Evolutionary conservation across 805 yeast species (phyloP).

Genomic region (Lipomyces kockii): DNA sequence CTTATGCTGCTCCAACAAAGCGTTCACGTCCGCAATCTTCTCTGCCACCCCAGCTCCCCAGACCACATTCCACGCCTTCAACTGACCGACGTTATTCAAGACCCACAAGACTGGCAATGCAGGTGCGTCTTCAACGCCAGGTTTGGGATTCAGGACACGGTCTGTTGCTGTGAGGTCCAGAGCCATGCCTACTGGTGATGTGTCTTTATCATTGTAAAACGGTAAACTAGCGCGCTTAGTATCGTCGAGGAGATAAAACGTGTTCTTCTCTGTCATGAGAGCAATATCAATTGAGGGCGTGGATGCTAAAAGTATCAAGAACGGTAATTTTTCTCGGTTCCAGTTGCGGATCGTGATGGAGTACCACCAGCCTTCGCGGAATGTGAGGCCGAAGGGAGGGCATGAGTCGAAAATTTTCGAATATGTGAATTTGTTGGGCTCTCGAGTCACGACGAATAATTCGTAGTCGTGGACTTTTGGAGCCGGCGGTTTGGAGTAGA

Average conservation of each 20-base stretch:
- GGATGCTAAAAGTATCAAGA: conserved; percentile 57
- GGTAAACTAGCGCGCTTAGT: conserved; percentile 76
- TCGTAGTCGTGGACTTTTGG: conserved; percentile 37
- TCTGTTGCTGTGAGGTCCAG: conserved; percentile 59
- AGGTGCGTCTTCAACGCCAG: conserved; percentile 59
- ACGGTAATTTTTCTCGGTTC: conserved; percentile 28
- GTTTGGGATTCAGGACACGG: conserved; percentile 57
- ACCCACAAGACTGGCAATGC: conserved; percentile 71
- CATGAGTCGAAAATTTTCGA: conserved; percentile 39
- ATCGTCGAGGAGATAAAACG: conserved; percentile 64
- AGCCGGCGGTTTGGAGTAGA: conserved; percentile 32
- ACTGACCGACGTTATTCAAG: conserved; percentile 64
- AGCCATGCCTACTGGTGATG: conserved; percentile 71
- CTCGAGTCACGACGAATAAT: conserved; percentile 29
- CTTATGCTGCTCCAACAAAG: conserved; percentile 4
- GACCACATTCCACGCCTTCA: conserved; percentile 69
- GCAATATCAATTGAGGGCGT: conserved; percentile 69
- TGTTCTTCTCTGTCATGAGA: conserved; percentile 48
- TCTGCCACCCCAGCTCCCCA: conserved; percentile 57
- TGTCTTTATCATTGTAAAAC: conserved; percentile 68
- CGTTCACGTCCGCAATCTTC: conserved; percentile 16
- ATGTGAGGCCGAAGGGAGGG: conserved; percentile 42
- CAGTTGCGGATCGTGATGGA: conserved; percentile 36
- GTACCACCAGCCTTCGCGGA: conserved; percentile 40
- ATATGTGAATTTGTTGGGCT: conserved; percentile 21